A percentile compares a stretch with the other conserved stretches of the same genome.
Conservation (phyloP, 208 protist genomes). For the Acanthamoeba royreba region DNA sequence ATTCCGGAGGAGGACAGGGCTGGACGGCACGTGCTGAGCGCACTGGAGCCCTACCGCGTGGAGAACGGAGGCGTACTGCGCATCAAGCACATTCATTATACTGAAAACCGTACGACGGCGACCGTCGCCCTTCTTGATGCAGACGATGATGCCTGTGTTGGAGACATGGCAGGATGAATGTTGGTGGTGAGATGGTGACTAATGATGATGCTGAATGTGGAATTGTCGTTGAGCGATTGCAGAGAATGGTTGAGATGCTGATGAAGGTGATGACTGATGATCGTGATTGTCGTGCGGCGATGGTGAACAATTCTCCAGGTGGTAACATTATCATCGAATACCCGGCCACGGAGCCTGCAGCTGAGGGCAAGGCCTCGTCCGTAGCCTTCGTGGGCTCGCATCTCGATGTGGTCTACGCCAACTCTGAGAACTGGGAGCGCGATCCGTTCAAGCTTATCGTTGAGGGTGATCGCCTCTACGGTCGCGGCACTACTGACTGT, state of each 20-base stretch:
- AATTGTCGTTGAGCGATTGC: too few relatives aligned
- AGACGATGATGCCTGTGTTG: too few relatives aligned
- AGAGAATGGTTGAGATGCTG: too few relatives aligned
- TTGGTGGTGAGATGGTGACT: too few relatives aligned
- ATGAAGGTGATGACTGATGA: not conserved
- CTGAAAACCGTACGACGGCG: not conserved
- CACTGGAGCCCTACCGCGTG: not conserved
- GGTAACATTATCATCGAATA: constrained; percentile 10
- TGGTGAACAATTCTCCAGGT: too few relatives aligned
- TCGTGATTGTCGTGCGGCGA: too few relatives aligned
- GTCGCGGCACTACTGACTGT: constrained; percentile 77
- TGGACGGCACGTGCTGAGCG: not conserved
- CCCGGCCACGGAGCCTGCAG: not conserved
- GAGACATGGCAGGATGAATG: too few relatives aligned
- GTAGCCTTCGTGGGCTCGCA: constrained; percentile 75
- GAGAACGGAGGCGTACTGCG: not conserved
- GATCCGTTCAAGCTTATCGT: constrained; percentile 71
- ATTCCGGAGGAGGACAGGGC: not conserved
- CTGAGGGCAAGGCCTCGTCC: not conserved
- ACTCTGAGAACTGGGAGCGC: constrained; percentile 58
- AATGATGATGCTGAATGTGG: too few relatives aligned
- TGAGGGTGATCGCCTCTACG: constrained; percentile 71
- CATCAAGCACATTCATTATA: not conserved
- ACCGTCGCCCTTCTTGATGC: too few relatives aligned
- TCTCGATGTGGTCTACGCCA: constrained; percentile 74